phyloP scores from a whole-genome alignment of 495 filamentous ascomycete species.

The Penicillium flavigenum region DNA sequence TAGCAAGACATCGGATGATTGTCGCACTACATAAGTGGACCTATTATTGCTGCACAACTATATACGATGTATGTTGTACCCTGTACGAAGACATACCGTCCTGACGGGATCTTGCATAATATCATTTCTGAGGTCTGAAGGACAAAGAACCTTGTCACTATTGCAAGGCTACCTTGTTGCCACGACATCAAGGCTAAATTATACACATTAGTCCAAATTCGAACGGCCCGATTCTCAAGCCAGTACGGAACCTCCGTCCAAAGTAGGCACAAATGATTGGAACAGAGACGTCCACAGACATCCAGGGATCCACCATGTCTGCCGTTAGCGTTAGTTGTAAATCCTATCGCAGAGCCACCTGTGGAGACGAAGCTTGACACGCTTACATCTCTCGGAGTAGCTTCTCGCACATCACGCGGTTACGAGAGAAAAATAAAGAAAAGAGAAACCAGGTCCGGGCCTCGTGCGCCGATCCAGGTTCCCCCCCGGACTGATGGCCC shows the following conservation, averaged over 20 bases:
- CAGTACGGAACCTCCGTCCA: neutral
- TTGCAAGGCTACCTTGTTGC: neutral
- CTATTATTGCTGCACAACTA: too few species aligned
- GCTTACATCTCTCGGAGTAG: constrained; percentile 4
- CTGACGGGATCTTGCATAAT: constrained; percentile 1
- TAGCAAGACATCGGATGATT: neutral
- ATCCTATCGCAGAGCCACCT: constrained; percentile 3
- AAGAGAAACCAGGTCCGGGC: neutral
- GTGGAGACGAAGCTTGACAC: constrained; percentile 16
- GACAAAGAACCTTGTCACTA: neutral
- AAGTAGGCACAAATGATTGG: constrained; percentile 4
- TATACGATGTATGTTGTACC: neutral
- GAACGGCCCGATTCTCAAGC: constrained; percentile 25
- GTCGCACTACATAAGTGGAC: neutral
- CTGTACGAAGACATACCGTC: neutral
- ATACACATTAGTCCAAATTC: constrained; percentile 4
- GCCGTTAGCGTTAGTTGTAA: neutral
- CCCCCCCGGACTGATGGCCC: constrained; percentile 11
- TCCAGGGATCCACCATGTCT: constrained; percentile 1
- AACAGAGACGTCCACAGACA: constrained; percentile 1
- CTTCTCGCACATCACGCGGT: neutral
- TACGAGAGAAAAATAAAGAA: neutral
- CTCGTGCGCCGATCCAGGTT: constrained; percentile 12
- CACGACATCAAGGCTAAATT: neutral
- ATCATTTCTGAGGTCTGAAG: neutral